These are phyloP conservation scores for Ascochyta koolunga DNA, from an alignment of 2,329 filamentous ascomycete species.

Conservation along the genomic window DNA sequence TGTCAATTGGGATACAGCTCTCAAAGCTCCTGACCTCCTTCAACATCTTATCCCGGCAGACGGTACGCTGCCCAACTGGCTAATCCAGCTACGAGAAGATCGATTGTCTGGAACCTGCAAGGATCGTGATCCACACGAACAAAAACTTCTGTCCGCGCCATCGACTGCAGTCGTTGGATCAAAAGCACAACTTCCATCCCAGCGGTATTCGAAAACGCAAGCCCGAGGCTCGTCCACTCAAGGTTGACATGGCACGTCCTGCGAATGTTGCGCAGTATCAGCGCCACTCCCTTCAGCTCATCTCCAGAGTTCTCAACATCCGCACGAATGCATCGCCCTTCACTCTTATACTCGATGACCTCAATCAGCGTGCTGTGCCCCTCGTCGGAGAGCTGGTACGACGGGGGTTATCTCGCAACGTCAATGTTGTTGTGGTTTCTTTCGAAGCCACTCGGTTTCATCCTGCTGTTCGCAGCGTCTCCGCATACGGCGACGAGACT, in stretches of 20 bases:
- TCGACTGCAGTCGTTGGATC: slow-evolving; percentile 21
- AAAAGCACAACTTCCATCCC: slow-evolving; percentile 21
- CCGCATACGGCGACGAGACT: slow-evolving; percentile 67
- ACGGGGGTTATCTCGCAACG: slow-evolving; percentile 62
- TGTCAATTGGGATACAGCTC: slow-evolving; percentile 13
- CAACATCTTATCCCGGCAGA: slow-evolving; percentile 8
- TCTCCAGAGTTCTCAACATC: slow-evolving; percentile 80
- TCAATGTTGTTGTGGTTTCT: slow-evolving; percentile 76
- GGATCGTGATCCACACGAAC: not conserved
- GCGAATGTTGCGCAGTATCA: slow-evolving; percentile 63
- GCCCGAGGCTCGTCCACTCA: slow-evolving; percentile 10
- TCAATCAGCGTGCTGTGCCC: slow-evolving; percentile 78
- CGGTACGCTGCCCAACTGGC: slow-evolving; percentile 10
- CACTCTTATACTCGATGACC: slow-evolving; percentile 81
- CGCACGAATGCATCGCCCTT: slow-evolving; percentile 83
- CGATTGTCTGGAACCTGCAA: not conserved
- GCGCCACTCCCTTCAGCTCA: slow-evolving; percentile 82
- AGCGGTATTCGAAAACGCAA: slow-evolving; percentile 22
- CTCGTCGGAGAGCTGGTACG: slow-evolving; percentile 75
- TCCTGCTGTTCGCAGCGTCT: slow-evolving; percentile 71
- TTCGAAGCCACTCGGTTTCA: slow-evolving; percentile 73
- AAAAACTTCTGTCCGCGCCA: not conserved
- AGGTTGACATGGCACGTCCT: slow-evolving; percentile 29
- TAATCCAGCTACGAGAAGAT: slow-evolving; percentile 10
- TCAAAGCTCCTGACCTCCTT: slow-evolving; percentile 4